Percentiles rank a stretch among this genome's conserved stretches.
Evolutionary conservation across 2,329 filamentous ascomycete species (phyloP).

Genomic region (Trichoderma semiorbis): DNA sequence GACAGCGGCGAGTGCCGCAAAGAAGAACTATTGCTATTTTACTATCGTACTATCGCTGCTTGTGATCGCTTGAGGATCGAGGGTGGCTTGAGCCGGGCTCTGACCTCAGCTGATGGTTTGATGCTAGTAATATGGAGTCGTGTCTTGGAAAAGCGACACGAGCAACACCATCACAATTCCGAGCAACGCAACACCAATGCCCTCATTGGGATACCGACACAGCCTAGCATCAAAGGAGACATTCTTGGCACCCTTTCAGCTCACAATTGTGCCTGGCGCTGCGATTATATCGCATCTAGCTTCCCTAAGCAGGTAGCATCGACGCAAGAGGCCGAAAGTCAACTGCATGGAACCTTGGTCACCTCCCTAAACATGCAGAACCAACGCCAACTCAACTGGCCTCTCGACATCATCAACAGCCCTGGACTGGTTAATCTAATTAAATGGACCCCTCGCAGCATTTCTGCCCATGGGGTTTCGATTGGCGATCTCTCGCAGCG

Average conservation of each 20-base stretch:
- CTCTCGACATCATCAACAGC: not conserved
- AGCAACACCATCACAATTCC: not conserved
- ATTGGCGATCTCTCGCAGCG: not conserved
- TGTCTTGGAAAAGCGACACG: not conserved
- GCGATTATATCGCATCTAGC: not conserved
- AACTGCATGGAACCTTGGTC: not conserved
- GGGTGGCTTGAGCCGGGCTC: not conserved
- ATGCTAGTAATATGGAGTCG: not conserved
- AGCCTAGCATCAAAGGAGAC: not conserved
- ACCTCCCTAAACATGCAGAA: not conserved
- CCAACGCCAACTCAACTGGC: not conserved
- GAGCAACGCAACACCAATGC: not conserved
- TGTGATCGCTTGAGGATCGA: not conserved
- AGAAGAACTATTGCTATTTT: not conserved
- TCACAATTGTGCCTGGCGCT: not conserved
- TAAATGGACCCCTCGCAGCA: not conserved
- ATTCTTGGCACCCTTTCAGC: not conserved
- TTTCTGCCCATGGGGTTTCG: slow-evolving; percentile 12
- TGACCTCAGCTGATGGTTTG: slow-evolving; percentile 13
- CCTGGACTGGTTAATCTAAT: not conserved
- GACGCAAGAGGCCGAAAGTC: not conserved
- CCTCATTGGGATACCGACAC: not conserved
- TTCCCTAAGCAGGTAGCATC: not conserved
- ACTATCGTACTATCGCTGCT: not conserved
- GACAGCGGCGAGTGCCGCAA: not conserved